Evolutionary conservation across 768 basidiomycete genomes (phyloP).

Genomic region (Amanita rubescens): DNA sequence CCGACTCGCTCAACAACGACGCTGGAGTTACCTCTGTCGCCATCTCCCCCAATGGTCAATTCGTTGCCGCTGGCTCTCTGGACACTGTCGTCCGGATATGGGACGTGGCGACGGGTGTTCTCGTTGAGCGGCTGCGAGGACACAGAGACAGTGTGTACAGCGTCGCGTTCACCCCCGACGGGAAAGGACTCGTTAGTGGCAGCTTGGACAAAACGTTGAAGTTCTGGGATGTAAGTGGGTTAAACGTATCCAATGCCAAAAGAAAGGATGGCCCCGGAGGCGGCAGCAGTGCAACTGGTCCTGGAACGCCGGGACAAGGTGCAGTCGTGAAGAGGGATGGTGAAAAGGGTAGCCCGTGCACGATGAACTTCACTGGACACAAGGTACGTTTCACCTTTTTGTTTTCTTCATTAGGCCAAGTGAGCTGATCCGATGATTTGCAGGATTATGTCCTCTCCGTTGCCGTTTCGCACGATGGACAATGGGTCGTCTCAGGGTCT

Average conservation of each 20-base stretch:
- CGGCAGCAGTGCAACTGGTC: slow-evolving; percentile 5
- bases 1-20: slow-evolving; percentile 39
- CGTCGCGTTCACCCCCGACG: slow-evolving; percentile 90
- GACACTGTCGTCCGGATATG: slow-evolving; percentile 78
- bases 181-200: slow-evolving; percentile 84
- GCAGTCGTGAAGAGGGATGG: slow-evolving; percentile 38
- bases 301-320: slow-evolving; percentile 5
- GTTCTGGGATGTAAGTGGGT: slow-evolving; percentile 78
- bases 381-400: slow-evolving; percentile 47
- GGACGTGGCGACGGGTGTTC: slow-evolving; percentile 58
- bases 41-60: slow-evolving; percentile 65
- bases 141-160: slow-evolving; percentile 85
- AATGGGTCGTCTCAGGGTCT: slow-evolving; percentile 88
- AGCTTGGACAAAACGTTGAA: slow-evolving; percentile 86
- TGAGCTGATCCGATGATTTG: neutral
- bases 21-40: slow-evolving; percentile 75
- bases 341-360: slow-evolving; percentile 46
- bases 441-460: slow-evolving; percentile 57
- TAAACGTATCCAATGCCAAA: slow-evolving; percentile 31
- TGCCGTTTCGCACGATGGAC: slow-evolving; percentile 83
- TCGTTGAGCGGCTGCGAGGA: slow-evolving; percentile 71
- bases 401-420: neutral
- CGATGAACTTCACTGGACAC: slow-evolving; percentile 85
- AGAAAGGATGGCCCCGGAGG: slow-evolving; percentile 9
- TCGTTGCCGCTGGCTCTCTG: slow-evolving; percentile 61